Base-by-base conservation (phyloP, 2,329 filamentous ascomycete genomes). In the Orbilia oligospora region DNA sequence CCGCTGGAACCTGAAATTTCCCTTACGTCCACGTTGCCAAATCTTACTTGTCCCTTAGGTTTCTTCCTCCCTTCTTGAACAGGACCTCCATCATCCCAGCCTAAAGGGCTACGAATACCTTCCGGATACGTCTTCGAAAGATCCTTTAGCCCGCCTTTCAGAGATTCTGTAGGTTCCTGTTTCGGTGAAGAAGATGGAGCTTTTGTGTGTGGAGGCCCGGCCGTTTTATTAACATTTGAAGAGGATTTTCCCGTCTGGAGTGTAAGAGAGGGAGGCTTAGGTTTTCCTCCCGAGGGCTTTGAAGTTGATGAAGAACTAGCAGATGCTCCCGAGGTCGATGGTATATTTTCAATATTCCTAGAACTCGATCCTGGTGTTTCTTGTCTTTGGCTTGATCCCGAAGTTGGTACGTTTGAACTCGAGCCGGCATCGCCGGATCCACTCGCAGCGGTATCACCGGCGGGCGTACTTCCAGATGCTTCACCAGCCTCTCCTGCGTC, bases 1-100 rank as follows among this genome's bases (percentile, higher is more conserved):
- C 53, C 53, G 0, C 53, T 27, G 5, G 27, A 27, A 2, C 53
- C n/a, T 3, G 4, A 12, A 20, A 56, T 1, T 12, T 18, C 53
- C 18, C 30, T 56, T 0, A 56, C 30, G 18, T 56, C 53, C 27
- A 56, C 53, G 12, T 12, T 56, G 9, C 53, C 53, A 20, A 56
- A 56, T 12, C 53, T 33, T 20, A 56, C 53, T 10, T 20, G 53
- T 18, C 53, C 53, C 12, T 36, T 27, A 2, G 16, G 27, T 38
- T 56, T 38, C 24, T 56, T 38, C 12, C 5, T 10, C 24, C 14
- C 22, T 30, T n/a, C 22, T 53, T 30, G 27, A 56, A 38, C 38
- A 3, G 5, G 24, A 56, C 5, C 12, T n/a, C 49, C 24, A 53
- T 53, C 49, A n/a, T 53, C 24, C 24, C 24, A n/a, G 6, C 6